Evolutionary conservation across 352 stramenopile genomes (phyloP), one percentile per base, ranked within the genome.

Genomic region (Phytophthora europaea): DNA sequence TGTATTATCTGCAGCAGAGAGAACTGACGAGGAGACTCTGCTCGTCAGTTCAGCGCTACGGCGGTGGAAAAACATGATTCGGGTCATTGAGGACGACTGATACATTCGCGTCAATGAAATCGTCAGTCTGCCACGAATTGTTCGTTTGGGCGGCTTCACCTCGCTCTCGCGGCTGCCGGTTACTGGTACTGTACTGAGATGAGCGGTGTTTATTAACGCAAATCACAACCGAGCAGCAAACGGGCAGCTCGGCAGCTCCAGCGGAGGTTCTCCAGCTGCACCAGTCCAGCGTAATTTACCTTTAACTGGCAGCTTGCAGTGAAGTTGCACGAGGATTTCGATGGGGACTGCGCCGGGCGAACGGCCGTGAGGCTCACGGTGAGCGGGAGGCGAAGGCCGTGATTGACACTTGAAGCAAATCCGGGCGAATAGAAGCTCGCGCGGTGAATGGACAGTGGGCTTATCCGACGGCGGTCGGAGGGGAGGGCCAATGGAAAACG

Each of bases 381-480:
- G n/a, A 33, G 47, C 47, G 10, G 1, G 43, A 8, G 12, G 34
- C 34, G 34, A 15, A 43, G 36, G 36, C 15, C 8, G 47, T 36
- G 55, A 48, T 62, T 43, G 56, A 53, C 56, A 63, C 22, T 63
- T 63, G 36, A 53, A 63, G 12, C 45, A 55, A 20, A 55, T 55
- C 50, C 26, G 12, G 56, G 18, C n/a, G 20, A 28, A 51, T 28
- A 51, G 56, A 53, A 53, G 22, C 56, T 26, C 40, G 36, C 40
- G 50, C 10, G 50, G 3, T 63, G 36, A 63, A 63, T 63, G 56
- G 56, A 63, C 56, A 31, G 38, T 38, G 56, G 56, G 22, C 50
- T 60, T 67, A 9, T 59, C 61, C 61, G 61, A 67, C 47, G 61
- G 50, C 61, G 48, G 16, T 20, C 36, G 13, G 4, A 43, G 48